Base-by-base conservation (phyloP, 1,284 basidiomycete genomes). In the Ceratobasidium sp. region DNA sequence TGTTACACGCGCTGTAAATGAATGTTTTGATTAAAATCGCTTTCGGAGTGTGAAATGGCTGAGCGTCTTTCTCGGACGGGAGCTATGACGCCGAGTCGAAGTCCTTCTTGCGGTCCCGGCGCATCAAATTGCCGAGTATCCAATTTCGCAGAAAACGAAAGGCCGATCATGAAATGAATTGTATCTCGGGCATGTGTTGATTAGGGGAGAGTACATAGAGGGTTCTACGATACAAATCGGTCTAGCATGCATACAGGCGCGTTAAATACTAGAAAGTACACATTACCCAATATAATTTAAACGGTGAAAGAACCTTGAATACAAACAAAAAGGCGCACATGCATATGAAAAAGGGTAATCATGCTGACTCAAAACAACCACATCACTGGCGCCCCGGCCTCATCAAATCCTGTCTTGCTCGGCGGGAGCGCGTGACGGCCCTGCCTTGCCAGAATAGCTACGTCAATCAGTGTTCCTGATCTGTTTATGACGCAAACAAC, bases 401-500 rank as follows among this genome's bases (percentile, higher is more conserved):
- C 69, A 73, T 73, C 69, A 73, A 49, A 73, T 73, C 69, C 37
- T 73, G 69, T 49, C 69, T 73, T 73, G 58, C 69, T 15, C 69
- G 69, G 5, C 69, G 69, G 20, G 69, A 58, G 13, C 69, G 69
- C 5, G 69, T 73, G 58, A 63, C 23, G 10, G 45, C 58, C 58
- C 69, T 73, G 69, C 69, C 69, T 73, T 73, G 56, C 39, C 69
- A 51, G 45, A 63, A n/a, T n/a, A 23, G 37, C 69, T 73, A 51
- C 26, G 69, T 73, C 69, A 73, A 63, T 73, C 69, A 61, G 56
- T 73, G 69, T 56, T 26, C 39, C 37, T 33, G 42, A 17, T 20
- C 37, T n/a, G 10, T 26, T 23, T 26, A 63, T 49, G 69, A 37
- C 35, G 28, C 17, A 17, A 51, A 37, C 17, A 49, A 17, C 42